Base-by-base conservation (phyloP, 73 alveolate species). In the Blepharisma stoltei region DNA sequence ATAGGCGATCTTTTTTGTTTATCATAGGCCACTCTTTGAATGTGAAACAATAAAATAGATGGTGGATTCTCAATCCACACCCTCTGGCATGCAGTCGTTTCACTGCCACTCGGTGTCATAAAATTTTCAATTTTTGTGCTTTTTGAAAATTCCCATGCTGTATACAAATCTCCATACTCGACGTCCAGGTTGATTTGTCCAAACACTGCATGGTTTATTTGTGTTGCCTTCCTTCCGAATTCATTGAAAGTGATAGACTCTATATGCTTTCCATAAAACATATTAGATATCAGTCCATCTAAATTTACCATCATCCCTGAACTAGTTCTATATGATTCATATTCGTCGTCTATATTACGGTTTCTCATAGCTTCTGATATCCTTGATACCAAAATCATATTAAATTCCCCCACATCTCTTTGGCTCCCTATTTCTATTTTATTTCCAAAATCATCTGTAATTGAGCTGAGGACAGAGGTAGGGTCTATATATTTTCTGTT, bases 371-470 rank as follows among this genome's bases (percentile, higher is more conserved):
- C 95, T 81, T 92, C 98, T 47, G 83, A 91, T 6, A 92, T 77
- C 53, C 98, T 76, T 67, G 92, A 88, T 0, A 92, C 77, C 76
- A 93, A 81, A 68, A 73, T 86, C 55, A 83, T 81, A 70, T 90
- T 73, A 82, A 93, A 90, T 81, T 93, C 98, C 27, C 95, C 98
- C 1, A 93, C 85, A 70, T 93, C 98, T 76, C 90, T 88, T 76
- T 93, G 88, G 55, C 90, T 96, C 20, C 96, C 96, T 18, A 92
- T 52, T 44, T 73, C 82, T 11, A 92, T 76, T 65, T 65, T 69
- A 73, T 87, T 80, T 9, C 95, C 96, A 55, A 84, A 88, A 25
- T 93, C 96, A 77, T 89, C 95, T 43, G 84, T 88, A 6, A 89
- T 80, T n/a, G 82, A 49, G n/a, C 76, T 75, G 44, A 93, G 82